Evolutionary conservation across 75 land plant species (phyloP), one percentile per base, ranked within the genome.

Genomic region (Chamaecyparis obtusa): DNA sequence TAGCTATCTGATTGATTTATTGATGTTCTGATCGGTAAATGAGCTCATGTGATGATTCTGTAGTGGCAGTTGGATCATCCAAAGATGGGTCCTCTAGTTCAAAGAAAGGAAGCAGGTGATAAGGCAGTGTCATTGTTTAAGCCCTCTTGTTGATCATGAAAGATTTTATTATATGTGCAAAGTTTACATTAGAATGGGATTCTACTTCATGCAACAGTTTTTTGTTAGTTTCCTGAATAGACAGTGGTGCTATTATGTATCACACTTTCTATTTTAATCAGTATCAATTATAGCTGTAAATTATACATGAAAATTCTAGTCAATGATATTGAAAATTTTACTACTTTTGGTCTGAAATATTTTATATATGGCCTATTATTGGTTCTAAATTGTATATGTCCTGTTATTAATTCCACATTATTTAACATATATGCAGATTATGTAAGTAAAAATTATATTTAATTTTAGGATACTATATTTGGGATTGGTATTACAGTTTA

Each of bases 81-180:
- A 95, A 95, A 94, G 96, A 95, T 88, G 95, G 93, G 89, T 89
- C 89, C 60, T 92, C 93, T 93, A 93, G 88, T 90, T 87, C 92
- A 94, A 94, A 95, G 95, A 95, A 93, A 91, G 95, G 96, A 86
- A 95, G 92, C 94, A 95, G 96, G 96, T 93, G 95, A 94, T 87
- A 76, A 41, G 27, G 39, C 46, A 41, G 39, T 13, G 30, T 13
- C 32, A 44, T 46, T 81, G 43, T 46, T 81, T 24, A 46, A 46
- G 30, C 48, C 32, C 27, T 44, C 30, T 44, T n/a, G 30, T 81
- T 83, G 86, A 55, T 79, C 13, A 24, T 83, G 69, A 54, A 83
- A 72, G 67, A 67, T 90, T 83, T 41, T 81, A 81, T 44, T 27
- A 81, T 46, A 37, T 44, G 49, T 41, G 9, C 3, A 27, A 46